Evolutionary conservation across 1,284 basidiomycete genomes (phyloP), one percentile per base, ranked within the genome.

Genomic region (Melampsora medusae): DNA sequence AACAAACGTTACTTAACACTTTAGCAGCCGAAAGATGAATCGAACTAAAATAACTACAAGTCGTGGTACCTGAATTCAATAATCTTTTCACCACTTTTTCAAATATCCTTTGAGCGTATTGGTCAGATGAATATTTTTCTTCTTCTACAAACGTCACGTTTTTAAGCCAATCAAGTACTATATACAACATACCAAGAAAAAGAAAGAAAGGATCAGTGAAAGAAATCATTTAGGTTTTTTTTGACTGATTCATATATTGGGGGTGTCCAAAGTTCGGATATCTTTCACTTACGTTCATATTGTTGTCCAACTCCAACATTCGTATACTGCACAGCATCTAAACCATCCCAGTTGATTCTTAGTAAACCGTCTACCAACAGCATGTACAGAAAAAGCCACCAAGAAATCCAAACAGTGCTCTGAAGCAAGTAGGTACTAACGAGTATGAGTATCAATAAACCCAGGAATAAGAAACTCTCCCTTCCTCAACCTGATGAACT

Each of bases 21-120:
- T 91, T 92, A 10, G 92, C 92, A 0, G 90, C 88, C 77, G 91
- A 90, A 22, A 90, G 84, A 83, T 99, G 93, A 5, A 96, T 83
- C 0, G 90, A 91, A 14, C 89, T 92, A 82, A 93, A 97, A 83
- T 97, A 97, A 83, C 92, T 96, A 79, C 90, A 92, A 0, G 93
- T 97, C 0, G 94, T 96, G 0, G 93, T 97, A 65, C 93, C 93
- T 56, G 84, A 87, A 78, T 91, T 87, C 60, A 98, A 87, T 28
- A 90, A 87, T 19, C 91, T 86, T 75, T 87, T 86, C 28, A 97
- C 91, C 35, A 93, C 91, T 16, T 87, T 86, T 25, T 85, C 83
- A 82, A 97, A 98, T 0, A 89, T 86, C 67, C 85, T 86, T 65
- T 85, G 82, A 1, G 95, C 94, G 79, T 77, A 67, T 66, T 62